Conservation (phyloP, 345 rosid genomes). For the Sisymbrium altissimum region DNA sequence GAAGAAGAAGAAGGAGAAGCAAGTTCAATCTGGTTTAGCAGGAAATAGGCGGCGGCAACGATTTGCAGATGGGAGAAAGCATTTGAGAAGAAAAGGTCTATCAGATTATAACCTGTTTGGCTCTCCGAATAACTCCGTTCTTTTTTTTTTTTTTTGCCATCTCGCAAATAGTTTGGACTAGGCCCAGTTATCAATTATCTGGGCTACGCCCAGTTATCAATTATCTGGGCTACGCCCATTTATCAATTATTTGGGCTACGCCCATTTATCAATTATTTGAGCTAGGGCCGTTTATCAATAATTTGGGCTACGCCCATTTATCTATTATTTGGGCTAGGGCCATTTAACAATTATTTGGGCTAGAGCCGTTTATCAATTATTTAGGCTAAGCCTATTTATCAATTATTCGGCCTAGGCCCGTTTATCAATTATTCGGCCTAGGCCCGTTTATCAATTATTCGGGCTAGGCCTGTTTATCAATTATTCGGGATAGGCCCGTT, state of each 20-base stretch:
- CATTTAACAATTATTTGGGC: no score
- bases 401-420: background rate
- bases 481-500: no score
- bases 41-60: conserved; percentile 32
- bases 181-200: no score
- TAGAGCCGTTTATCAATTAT: no score
- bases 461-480: no score
- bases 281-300: background rate
- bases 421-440: background rate
- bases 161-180: background rate
- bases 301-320: background rate
- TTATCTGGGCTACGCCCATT: background rate
- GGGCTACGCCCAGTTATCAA: background rate
- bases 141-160: background rate
- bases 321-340: background rate
- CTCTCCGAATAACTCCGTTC: background rate
- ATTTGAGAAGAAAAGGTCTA: conserved; percentile 20
- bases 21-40: conserved; percentile 8
- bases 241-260: background rate
- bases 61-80: conserved; percentile 17
- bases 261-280: background rate
- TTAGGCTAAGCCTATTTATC: background rate
- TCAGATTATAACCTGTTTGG: conserved; percentile 21
- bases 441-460: background rate
- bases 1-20: background rate